Conservation (phyloP, 1,284 basidiomycete genomes). For the Porodaedalea pini region DNA sequence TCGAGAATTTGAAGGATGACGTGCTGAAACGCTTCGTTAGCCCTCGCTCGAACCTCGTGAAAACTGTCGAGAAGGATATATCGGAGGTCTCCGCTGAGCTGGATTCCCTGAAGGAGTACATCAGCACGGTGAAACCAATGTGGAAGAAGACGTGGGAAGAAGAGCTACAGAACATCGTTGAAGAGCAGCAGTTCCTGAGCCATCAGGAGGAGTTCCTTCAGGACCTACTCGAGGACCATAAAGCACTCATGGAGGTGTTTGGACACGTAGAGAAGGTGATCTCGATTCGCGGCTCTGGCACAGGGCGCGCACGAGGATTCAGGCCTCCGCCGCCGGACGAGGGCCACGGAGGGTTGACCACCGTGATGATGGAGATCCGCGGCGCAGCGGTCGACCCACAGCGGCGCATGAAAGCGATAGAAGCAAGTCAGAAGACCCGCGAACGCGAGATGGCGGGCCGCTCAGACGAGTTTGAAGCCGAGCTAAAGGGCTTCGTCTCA, state of each 20-base stretch:
- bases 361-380: constrained; percentile 84
- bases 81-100: constrained; percentile 69
- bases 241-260: constrained; percentile 81
- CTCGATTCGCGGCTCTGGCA: constrained; percentile 58
- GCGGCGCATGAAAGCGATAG: constrained; percentile 85
- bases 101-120: constrained; percentile 77
- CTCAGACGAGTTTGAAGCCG: constrained; percentile 78
- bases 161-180: constrained; percentile 94
- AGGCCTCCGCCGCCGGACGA: constrained; percentile 60
- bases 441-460: constrained; percentile 68
- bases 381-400: constrained; percentile 79
- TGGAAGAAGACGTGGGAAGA: constrained; percentile 99
- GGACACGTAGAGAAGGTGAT: constrained; percentile 87
- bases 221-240: constrained; percentile 90
- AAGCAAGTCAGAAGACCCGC: constrained; percentile 75
- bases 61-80: constrained; percentile 73
- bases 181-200: constrained; percentile 92
- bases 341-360: constrained; percentile 54
- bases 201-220: constrained; percentile 89
- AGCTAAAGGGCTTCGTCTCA: constrained; percentile 79
- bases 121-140: constrained; percentile 88
- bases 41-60: constrained; percentile 74
- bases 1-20: constrained; percentile 90
- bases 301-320: constrained; percentile 44
- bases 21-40: constrained; percentile 87